Conservation (phyloP, 2,329 filamentous ascomycete species). For the Fusarium avenaceum region DNA sequence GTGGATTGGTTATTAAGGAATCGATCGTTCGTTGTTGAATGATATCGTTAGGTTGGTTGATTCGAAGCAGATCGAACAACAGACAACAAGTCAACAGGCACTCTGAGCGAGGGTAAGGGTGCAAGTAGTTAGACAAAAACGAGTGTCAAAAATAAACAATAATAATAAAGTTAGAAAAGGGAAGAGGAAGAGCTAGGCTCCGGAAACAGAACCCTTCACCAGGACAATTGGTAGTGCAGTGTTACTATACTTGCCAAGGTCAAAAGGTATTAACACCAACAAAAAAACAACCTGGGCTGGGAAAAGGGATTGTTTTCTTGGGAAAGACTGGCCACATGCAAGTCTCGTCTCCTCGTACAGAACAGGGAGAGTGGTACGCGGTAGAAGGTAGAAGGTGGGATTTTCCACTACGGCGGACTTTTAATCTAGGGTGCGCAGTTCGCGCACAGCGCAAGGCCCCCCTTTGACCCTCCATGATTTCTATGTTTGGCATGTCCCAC, state of each 20-base stretch:
- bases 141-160: conserved; percentile 44
- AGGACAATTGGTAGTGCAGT: conserved; percentile 34
- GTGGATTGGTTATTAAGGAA: conserved; percentile 17
- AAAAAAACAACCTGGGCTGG: conserved; percentile 41
- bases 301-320: conserved; percentile 53
- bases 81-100: conserved; percentile 31
- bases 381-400: conserved; percentile 26
- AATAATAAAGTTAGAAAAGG: conserved; percentile 24
- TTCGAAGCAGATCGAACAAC: conserved; percentile 12
- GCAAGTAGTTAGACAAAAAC: conserved; percentile 42
- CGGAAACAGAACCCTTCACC: conserved; percentile 42
- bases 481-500: conserved; percentile 50
- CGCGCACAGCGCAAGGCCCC: conserved; percentile 31
- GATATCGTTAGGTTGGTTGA: conserved; percentile 16
- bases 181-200: conserved; percentile 32
- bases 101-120: conserved; percentile 44
- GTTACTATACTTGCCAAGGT: conserved; percentile 32
- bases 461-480: conserved; percentile 37
- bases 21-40: conserved; percentile 22
- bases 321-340: conserved; percentile 42
- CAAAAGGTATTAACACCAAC: conserved; percentile 38
- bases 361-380: conserved; percentile 22
- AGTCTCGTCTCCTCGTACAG: conserved; percentile 29
- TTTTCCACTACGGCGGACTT: conserved; percentile 33
- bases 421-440: conserved; percentile 29